Evolutionary conservation across 768 basidiomycete genomes (phyloP).

Genomic region (Stropharia rugosoannulata): DNA sequence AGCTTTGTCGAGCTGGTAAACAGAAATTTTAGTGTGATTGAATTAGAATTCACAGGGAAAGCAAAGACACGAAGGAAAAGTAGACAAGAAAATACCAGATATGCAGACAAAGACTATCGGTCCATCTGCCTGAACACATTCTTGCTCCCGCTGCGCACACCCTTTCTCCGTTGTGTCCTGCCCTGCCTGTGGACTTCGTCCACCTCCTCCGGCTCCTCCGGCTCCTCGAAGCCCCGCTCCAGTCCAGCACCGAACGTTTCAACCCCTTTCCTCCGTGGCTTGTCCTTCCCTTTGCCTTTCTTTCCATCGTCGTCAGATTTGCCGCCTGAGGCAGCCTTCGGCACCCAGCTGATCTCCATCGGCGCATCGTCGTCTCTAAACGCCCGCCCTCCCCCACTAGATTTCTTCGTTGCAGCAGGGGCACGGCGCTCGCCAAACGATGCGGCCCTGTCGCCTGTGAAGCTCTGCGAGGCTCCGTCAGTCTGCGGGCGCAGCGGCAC

Average conservation of each 20-base stretch:
- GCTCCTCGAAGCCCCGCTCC: slow-evolving; percentile 72
- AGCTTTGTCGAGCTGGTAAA: not conserved
- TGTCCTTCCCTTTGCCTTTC: slow-evolving; percentile 27
- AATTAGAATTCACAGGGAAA: not conserved
- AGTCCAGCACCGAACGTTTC: slow-evolving; percentile 87
- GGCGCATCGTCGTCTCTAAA: slow-evolving; percentile 50
- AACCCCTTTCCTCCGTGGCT: slow-evolving; percentile 51
- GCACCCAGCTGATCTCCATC: slow-evolving; percentile 86
- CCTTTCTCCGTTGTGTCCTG: slow-evolving; percentile 75
- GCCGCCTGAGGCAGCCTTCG: slow-evolving; percentile 41
- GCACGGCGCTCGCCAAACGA: slow-evolving; percentile 72
- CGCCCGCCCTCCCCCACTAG: slow-evolving; percentile 13
- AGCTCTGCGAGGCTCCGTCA: slow-evolving; percentile 21
- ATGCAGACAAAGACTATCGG: not conserved
- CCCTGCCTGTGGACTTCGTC: slow-evolving; percentile 73
- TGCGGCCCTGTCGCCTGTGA: slow-evolving; percentile 44
- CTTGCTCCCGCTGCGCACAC: slow-evolving; percentile 86
- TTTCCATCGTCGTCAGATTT: slow-evolving; percentile 33
- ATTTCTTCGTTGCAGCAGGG: slow-evolving; percentile 13
- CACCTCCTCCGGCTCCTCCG: slow-evolving; percentile 43
- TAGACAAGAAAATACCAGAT: not conserved
- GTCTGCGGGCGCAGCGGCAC: slow-evolving; percentile 59
- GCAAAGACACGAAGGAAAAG: not conserved
- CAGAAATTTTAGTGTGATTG: too few relatives aligned
- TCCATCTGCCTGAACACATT: slow-evolving; percentile 64